A percentile compares a stretch with the other conserved stretches of the same genome.
Evolutionary conservation across 257 asterid species (phyloP).

Genomic region (Ehretia macrophylla): DNA sequence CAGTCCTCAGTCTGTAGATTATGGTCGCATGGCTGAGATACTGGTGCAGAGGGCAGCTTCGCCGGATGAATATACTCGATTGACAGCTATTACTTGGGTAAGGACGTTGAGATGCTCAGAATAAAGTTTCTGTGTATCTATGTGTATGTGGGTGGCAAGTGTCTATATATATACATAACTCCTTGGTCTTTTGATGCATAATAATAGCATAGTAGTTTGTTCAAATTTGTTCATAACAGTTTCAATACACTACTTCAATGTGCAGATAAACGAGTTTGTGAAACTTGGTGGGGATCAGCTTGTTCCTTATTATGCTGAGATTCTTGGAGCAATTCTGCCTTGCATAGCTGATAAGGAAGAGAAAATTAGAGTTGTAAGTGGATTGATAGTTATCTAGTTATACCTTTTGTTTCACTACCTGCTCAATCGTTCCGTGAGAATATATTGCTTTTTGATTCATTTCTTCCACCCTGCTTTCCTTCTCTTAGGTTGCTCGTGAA

Average conservation of each 20-base stretch:
- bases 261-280: conserved; percentile 93
- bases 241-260: conserved; percentile 13
- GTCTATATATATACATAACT: not conserved
- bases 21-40: conserved; percentile 99
- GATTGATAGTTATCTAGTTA: not conserved
- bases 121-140: not conserved
- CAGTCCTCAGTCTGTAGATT: conserved; percentile 88
- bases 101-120: conserved; percentile 14
- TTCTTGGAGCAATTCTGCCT: conserved; percentile 92
- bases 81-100: conserved; percentile 99
- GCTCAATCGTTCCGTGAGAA: not conserved
- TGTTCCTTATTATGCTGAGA: conserved; percentile 95
- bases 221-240: conserved; percentile 20
- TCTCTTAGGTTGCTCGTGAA: conserved; percentile 83
- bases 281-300: conserved; percentile 99
- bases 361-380: conserved; percentile 90
- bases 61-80: conserved; percentile 86
- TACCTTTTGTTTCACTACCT: not conserved
- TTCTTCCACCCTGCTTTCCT: not conserved
- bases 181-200: not conserved
- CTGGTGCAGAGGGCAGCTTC: conserved; percentile 95
- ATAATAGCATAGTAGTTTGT: conserved; percentile 1
- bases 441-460: not conserved
- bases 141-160: not conserved
- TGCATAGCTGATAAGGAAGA: conserved; percentile 99